Evolutionary conservation across 495 filamentous ascomycete genomes (phyloP).

Genomic region (Xylaria flabelliformis): DNA sequence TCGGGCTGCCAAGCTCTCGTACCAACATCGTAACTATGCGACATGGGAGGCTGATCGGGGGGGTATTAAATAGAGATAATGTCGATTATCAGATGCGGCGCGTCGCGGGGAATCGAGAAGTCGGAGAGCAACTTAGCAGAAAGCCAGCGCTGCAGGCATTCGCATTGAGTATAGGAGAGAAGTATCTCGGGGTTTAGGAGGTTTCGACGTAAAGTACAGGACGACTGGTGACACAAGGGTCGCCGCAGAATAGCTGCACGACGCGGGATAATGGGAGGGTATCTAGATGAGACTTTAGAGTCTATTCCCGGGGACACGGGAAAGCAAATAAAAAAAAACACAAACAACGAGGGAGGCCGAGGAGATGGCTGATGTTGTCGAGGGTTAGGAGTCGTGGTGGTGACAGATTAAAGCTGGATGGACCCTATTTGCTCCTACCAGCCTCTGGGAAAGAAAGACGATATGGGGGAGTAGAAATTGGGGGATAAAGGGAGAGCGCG

Average conservation of each 20-base stretch:
- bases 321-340: slow-evolving; percentile 8
- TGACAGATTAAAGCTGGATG: slow-evolving; percentile 32
- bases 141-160: slow-evolving; percentile 39
- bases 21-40: slow-evolving; percentile 95
- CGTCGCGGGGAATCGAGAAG: slow-evolving; percentile 30
- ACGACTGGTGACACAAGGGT: slow-evolving; percentile 26
- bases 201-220: slow-evolving; percentile 28
- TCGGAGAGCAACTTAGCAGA: slow-evolving; percentile 30
- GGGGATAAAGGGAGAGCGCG: slow-evolving; percentile 41
- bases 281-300: slow-evolving; percentile 24
- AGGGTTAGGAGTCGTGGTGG: slow-evolving; percentile 25
- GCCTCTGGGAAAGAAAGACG: slow-evolving; percentile 30
- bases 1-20: slow-evolving; percentile 99
- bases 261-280: slow-evolving; percentile 25
- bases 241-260: slow-evolving; percentile 16
- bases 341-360: slow-evolving; percentile 25
- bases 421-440: slow-evolving; percentile 34
- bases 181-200: slow-evolving; percentile 14
- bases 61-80: slow-evolving; percentile 22
- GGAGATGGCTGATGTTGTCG: slow-evolving; percentile 27
- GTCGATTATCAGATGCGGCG: slow-evolving; percentile 29
- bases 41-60: slow-evolving; percentile 65
- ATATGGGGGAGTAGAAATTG: slow-evolving; percentile 33
- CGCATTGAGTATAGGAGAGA: slow-evolving; percentile 32
- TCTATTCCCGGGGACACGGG: slow-evolving; percentile 20